Evolutionary conservation across 2,329 filamentous ascomycete species (phyloP).

Genomic region (Colletotrichum sojae): DNA sequence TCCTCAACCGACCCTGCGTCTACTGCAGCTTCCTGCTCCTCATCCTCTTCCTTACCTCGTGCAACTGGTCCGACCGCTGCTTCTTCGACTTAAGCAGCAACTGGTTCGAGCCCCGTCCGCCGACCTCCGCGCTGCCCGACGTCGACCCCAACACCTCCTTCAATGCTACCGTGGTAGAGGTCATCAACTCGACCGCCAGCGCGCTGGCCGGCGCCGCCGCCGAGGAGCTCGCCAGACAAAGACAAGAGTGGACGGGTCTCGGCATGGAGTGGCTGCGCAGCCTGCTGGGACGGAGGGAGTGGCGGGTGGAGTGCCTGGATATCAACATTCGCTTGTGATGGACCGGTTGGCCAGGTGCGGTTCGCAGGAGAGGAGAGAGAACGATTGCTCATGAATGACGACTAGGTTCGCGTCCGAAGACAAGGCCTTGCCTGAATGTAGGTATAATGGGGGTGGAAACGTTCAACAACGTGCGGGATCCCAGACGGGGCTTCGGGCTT

Average conservation of each 20-base stretch:
- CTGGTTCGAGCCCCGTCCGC: conserved; percentile 89
- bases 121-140: conserved; percentile 48
- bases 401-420: conserved; percentile 7
- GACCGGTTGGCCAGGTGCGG: background rate
- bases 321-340: conserved; percentile 82
- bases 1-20: conserved; percentile 95
- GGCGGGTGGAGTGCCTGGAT: conserved; percentile 92
- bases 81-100: conserved; percentile 94
- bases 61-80: conserved; percentile 89
- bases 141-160: conserved; percentile 52
- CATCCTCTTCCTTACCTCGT: conserved; percentile 93
- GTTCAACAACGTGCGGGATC: conserved; percentile 1
- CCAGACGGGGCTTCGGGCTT: conserved; percentile 5
- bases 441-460: background rate
- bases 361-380: background rate
- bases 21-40: conserved; percentile 98
- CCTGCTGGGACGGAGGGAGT: conserved; percentile 85
- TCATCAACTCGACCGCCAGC: conserved; percentile 78
- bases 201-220: conserved; percentile 77
- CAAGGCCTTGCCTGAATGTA: background rate
- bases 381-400: conserved; percentile 16
- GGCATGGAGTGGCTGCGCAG: conserved; percentile 90
- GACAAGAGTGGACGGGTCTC: conserved; percentile 79
- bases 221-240: conserved; percentile 70
- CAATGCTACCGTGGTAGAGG: conserved; percentile 66